A percentile compares a stretch with the other conserved stretches of the same genome.
Evolutionary conservation across 2,329 filamentous ascomycete species (phyloP).

Genomic region (Sarocladium oryzae): DNA sequence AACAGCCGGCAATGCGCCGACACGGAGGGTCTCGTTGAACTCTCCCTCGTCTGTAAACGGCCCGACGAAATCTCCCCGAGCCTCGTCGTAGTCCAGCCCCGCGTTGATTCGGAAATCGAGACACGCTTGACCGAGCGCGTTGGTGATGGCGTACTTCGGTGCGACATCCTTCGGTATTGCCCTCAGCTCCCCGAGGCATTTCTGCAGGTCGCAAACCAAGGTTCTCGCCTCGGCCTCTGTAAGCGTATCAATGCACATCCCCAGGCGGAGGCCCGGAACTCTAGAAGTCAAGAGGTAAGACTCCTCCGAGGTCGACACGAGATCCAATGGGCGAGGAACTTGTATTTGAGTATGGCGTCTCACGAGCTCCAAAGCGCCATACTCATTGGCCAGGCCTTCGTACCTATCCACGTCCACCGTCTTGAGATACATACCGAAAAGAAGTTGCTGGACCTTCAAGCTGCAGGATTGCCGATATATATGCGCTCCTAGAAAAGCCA

Average conservation of each 20-base stretch:
- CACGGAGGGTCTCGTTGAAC: slow-evolving; percentile 11
- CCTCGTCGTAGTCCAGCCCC: neutral
- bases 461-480: slow-evolving; percentile 14
- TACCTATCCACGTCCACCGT: neutral
- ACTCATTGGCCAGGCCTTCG: slow-evolving; percentile 8
- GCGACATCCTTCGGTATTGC: no score
- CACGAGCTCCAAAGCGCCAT: slow-evolving; percentile 9
- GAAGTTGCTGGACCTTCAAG: slow-evolving; percentile 14
- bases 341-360: slow-evolving; percentile 7
- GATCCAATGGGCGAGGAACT: slow-evolving; percentile 8
- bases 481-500: neutral
- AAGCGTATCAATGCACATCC: slow-evolving; percentile 9
- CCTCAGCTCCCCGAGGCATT: no score
- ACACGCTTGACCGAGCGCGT: no score
- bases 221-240: neutral
- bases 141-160: no score
- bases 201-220: no score
- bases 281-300: slow-evolving; percentile 9
- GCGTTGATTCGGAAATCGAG: no score
- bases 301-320: neutral
- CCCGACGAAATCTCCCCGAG: slow-evolving; percentile 9
- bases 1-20: neutral
- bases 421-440: slow-evolving; percentile 17
- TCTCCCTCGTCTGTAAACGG: slow-evolving; percentile 12
- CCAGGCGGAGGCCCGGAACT: neutral